phyloP scores from a whole-genome alignment of 257 asterid genomes.

The Solanum piurae region DNA sequence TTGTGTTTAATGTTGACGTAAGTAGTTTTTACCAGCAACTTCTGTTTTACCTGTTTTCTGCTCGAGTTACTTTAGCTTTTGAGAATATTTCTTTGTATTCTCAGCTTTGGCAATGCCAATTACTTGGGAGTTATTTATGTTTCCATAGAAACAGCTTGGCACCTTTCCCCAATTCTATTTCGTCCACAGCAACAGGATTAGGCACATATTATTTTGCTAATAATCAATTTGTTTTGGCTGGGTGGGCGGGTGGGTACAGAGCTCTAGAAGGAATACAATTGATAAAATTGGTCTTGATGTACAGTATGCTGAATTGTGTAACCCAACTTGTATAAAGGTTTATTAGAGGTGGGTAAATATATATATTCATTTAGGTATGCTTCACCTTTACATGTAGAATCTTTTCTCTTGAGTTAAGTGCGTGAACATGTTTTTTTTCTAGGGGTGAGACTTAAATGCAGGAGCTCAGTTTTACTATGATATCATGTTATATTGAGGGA shows the following conservation, averaged over 20 bases:
- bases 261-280: not conserved
- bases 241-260: not conserved
- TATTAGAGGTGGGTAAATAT: not conserved
- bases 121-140: not conserved
- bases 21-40: slow-evolving; percentile 7
- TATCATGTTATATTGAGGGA: not conserved
- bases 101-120: not conserved
- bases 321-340: not conserved
- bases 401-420: not conserved
- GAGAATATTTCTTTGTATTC: not conserved
- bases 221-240: not conserved
- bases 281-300: not conserved
- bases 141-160: not conserved
- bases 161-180: not conserved
- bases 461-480: not conserved
- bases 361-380: not conserved
- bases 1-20: slow-evolving; percentile 93
- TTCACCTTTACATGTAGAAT: not conserved
- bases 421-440: not conserved
- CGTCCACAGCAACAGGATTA: not conserved
- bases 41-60: not conserved
- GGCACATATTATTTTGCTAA: not conserved
- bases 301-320: not conserved
- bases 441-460: not conserved
- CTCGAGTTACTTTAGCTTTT: not conserved